phyloP scores from a whole-genome alignment of 73 alveolate genomes.

The Effrenium voratum region DNA sequence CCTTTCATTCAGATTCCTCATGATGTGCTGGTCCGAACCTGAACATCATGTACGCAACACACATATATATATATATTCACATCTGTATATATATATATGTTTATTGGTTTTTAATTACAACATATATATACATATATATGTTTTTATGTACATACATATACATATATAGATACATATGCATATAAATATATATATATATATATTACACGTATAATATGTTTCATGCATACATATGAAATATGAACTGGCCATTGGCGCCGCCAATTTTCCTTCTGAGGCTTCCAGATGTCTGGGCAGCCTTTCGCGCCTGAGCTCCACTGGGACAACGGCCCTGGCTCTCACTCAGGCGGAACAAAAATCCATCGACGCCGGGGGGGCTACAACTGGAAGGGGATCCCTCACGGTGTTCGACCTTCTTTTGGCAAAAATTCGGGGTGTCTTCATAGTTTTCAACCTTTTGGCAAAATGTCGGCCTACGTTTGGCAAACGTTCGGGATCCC shows the following conservation, averaged over 20 bases:
- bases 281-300: slow-evolving; percentile 3
- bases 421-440: too few relatives aligned
- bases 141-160: not conserved
- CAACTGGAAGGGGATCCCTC: too few relatives aligned
- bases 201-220: not conserved
- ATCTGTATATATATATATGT: not conserved
- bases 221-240: not conserved
- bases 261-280: not conserved
- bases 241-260: too few relatives aligned
- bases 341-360: slow-evolving; percentile 8
- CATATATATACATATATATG: not conserved
- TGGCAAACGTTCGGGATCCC: too few relatives aligned
- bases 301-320: slow-evolving; percentile 35
- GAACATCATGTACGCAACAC: not conserved
- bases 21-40: not conserved
- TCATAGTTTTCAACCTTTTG: too few relatives aligned
- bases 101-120: too few relatives aligned
- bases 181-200: not conserved
- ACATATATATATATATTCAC: not conserved
- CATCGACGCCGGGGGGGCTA: too few relatives aligned
- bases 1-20: too few relatives aligned
- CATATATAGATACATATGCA: not conserved
- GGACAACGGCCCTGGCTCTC: slow-evolving; percentile 1
- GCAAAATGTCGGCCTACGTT: too few relatives aligned
- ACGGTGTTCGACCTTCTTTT: too few relatives aligned